Conservation (phyloP, 1,284 basidiomycete genomes). For the Pseudozyma thailandica region DNA sequence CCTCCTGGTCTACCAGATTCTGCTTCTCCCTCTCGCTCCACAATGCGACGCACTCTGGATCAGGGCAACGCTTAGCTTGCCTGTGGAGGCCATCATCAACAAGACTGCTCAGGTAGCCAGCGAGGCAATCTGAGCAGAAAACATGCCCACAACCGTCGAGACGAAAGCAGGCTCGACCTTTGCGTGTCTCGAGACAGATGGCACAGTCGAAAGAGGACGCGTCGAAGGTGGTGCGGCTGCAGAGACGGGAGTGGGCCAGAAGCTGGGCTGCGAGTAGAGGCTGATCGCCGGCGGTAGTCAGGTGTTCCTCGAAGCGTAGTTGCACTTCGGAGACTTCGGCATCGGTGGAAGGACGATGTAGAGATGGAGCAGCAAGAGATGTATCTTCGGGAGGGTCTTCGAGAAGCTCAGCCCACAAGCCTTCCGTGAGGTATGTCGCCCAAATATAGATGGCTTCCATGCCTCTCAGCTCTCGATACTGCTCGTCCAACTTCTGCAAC, state of each 20-base stretch:
- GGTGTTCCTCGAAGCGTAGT: conserved; percentile 26
- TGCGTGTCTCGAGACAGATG: conserved; percentile 52
- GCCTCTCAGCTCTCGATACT: conserved; percentile 30
- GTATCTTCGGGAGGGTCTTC: conserved; percentile 1
- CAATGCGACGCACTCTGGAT: conserved; percentile 46
- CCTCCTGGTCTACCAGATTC: conserved; percentile 41
- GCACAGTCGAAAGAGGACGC: conserved; percentile 45
- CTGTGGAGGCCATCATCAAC: conserved; percentile 49
- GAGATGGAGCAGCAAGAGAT: conserved; percentile 3
- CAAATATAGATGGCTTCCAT: conserved; percentile 47
- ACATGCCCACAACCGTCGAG: conserved; percentile 46
- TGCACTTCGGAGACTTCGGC: background rate
- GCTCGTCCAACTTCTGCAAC: conserved; percentile 21
- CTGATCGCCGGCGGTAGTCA: conserved; percentile 4
- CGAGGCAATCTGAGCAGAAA: conserved; percentile 49
- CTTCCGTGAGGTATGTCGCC: conserved; percentile 35
- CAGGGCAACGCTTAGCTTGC: conserved; percentile 46
- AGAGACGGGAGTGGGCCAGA: conserved; percentile 29
- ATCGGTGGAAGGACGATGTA: background rate
- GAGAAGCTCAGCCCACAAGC: conserved; percentile 33
- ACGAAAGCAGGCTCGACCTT: conserved; percentile 38
- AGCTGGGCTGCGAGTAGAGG: conserved; percentile 34
- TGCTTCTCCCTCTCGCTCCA: conserved; percentile 42
- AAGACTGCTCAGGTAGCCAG: conserved; percentile 37
- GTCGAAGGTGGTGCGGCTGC: conserved; percentile 41